Base-by-base conservation (phyloP, 108 stramenopile genomes). In the Chaetoceros tenuissimus region DNA sequence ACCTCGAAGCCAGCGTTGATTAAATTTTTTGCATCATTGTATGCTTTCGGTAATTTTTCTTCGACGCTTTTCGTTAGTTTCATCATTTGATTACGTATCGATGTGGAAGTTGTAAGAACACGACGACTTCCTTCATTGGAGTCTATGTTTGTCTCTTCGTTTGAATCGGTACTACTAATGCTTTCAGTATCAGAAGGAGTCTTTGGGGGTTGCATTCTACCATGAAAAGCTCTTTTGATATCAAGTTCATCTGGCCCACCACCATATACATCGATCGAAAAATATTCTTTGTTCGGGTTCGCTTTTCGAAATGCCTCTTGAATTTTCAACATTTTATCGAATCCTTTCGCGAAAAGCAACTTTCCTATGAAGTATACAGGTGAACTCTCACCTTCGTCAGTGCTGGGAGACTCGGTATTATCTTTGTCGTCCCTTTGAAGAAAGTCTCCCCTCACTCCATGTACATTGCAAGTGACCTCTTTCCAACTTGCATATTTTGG, bases 321-420 rank as follows among this genome's bases (percentile, higher is more conserved):
- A 13, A 97, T 46, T 25, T 86, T 72, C 29, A 97, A 53, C 73
- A 97, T 66, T 1, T 76, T 71, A 60, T 92, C 92, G 59, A 94
- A 87, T 20, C 94, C 88, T 75, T 97, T 97, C 19, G 92, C 87
- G 95, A 95, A 98, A 3, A 96, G 71, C 51, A 94, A 61, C 58
- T 96, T 98, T 50, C 95, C 95, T 66, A 98, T 86, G 56, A 96
- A 98, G 63, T 98, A 98, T 0, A 84, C 78, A n/a, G 70, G 51
- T 16, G 72, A 46, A 19, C 51, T 24, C 24, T 63, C 62, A 16
- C 46, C 49, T 18, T 24, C 34, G 5, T 64, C 64, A 22, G 53
- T 61, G 62, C 55, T 64, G 45, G 49, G 44, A 59, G n/a, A 24
- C 28, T n/a, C 22, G 3, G 29, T 34, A 29, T 24, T 31, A 44